A percentile compares a stretch with the other conserved stretches of the same genome.
Evolutionary conservation across 495 filamentous ascomycete genomes (phyloP).

Genomic region (Ascobolus immersus): DNA sequence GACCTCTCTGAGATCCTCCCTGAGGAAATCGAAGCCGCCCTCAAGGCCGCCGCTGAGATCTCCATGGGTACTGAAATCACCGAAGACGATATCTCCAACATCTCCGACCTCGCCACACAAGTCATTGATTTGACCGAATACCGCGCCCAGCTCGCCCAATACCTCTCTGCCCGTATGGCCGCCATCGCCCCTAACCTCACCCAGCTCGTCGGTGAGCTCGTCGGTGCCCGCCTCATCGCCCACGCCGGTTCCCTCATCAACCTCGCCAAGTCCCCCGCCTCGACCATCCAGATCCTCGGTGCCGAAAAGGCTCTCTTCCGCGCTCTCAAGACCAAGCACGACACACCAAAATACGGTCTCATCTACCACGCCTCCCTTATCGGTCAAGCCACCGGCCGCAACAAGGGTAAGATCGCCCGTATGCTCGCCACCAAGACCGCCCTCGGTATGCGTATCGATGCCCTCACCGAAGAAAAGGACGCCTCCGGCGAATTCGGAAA

Average conservation of each 20-base stretch:
- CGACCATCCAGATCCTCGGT: conserved; percentile 90
- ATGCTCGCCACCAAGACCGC: conserved; percentile 84
- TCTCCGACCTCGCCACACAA: conserved; percentile 69
- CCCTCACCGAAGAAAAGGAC: conserved; percentile 72
- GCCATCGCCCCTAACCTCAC: conserved; percentile 94
- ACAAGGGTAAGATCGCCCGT: conserved; percentile 98
- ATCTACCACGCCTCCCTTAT: conserved; percentile 96
- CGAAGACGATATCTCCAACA: conserved; percentile 67
- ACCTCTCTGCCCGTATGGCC: conserved; percentile 79
- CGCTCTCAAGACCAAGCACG: conserved; percentile 95
- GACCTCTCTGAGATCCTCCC: conserved; percentile 85
- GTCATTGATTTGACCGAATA: conserved; percentile 80
- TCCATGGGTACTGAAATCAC: conserved; percentile 97
- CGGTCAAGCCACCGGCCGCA: conserved; percentile 83
- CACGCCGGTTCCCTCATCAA: conserved; percentile 88
- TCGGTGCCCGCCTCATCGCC: conserved; percentile 84
- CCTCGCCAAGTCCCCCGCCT: conserved; percentile 86
- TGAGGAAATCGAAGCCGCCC: conserved; percentile 76
- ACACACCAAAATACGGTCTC: conserved; percentile 96
- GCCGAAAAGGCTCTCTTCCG: conserved; percentile 98
- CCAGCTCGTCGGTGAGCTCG: conserved; percentile 73
- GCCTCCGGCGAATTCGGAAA: conserved; percentile 56
- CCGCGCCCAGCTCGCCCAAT: conserved; percentile 61
- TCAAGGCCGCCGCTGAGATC: conserved; percentile 84
- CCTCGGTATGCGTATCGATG: conserved; percentile 77